phyloP scores from a whole-genome alignment of 768 basidiomycete genomes.

The Boletus rubropictus region DNA sequence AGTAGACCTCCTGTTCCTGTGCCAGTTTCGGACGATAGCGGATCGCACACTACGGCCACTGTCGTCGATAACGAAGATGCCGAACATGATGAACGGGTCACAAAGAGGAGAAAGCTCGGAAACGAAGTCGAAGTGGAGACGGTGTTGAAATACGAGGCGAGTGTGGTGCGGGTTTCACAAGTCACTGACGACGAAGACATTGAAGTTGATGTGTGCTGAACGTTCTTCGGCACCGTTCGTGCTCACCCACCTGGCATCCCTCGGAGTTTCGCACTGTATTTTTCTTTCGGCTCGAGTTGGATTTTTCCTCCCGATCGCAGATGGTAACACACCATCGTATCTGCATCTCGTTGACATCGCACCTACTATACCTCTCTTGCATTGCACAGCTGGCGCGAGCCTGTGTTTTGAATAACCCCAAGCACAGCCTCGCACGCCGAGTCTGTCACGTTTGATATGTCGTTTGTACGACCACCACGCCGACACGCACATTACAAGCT shows the following conservation, averaged over 20 bases:
- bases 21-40: constrained; percentile 23
- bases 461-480: constrained; percentile 3
- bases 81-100: constrained; percentile 46
- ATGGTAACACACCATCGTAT: constrained; percentile 13
- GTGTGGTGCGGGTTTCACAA: constrained; percentile 4
- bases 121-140: constrained; percentile 1
- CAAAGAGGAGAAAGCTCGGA: constrained; percentile 47
- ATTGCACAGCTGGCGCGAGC: constrained; percentile 9
- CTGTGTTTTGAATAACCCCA: constrained; percentile 19
- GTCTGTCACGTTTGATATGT: background rate
- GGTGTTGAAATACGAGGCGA: constrained; percentile 1
- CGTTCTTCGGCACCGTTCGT: background rate
- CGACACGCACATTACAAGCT: constrained; percentile 5
- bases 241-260: background rate
- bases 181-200: constrained; percentile 27
- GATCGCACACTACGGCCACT: constrained; percentile 47
- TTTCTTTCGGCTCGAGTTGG: constrained; percentile 4
- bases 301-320: constrained; percentile 1
- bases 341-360: constrained; percentile 12
- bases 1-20: constrained; percentile 29
- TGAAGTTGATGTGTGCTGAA: constrained; percentile 27
- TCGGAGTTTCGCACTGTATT: background rate
- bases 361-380: constrained; percentile 17
- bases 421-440: background rate
- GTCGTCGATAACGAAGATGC: constrained; percentile 54